A percentile compares a stretch with the other conserved stretches of the same genome.
Conservation (phyloP, 768 basidiomycete species). For the Asterophora lycoperdoides region DNA sequence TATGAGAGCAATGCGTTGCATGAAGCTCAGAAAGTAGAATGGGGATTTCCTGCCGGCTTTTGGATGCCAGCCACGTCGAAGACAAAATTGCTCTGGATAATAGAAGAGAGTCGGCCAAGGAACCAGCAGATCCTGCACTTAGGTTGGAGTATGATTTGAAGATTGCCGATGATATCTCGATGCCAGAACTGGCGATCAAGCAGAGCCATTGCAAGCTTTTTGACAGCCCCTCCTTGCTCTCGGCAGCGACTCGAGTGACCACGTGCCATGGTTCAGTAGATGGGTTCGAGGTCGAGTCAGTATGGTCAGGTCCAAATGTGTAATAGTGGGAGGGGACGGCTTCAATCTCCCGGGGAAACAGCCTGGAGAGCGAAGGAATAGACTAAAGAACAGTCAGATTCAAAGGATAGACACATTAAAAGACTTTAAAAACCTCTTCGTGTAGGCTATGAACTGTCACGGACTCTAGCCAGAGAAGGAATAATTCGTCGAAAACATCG, state of each 20-base stretch:
- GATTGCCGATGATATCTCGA: conserved; percentile 52
- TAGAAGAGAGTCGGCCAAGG: conserved; percentile 43
- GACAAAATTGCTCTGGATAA: conserved; percentile 51
- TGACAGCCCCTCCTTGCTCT: conserved; percentile 39
- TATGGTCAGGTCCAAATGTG: conserved; percentile 30
- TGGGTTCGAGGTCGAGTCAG: conserved; percentile 21
- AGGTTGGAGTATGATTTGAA: conserved; percentile 46
- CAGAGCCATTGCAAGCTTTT: conserved; percentile 56
- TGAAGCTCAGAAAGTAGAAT: conserved; percentile 46
- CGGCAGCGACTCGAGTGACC: conserved; percentile 39
- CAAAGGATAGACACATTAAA: background rate
- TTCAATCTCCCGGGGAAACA: conserved; percentile 55
- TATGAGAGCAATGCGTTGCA: conserved; percentile 33
- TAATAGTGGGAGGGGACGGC: conserved; percentile 32
- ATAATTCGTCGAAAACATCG: conserved; percentile 52
- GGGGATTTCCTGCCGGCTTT: conserved; percentile 59
- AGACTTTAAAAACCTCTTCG: conserved; percentile 33
- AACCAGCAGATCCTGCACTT: conserved; percentile 32
- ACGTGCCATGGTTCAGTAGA: conserved; percentile 53
- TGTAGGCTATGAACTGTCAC: conserved; percentile 30
- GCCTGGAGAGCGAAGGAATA: conserved; percentile 47
- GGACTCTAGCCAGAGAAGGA: conserved; percentile 55
- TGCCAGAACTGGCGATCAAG: conserved; percentile 58
- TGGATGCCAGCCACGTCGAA: conserved; percentile 58
- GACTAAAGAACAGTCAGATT: conserved; percentile 30